Conservation (phyloP, 169 alveolate species). For the Plasmodium yoelii region DNA sequence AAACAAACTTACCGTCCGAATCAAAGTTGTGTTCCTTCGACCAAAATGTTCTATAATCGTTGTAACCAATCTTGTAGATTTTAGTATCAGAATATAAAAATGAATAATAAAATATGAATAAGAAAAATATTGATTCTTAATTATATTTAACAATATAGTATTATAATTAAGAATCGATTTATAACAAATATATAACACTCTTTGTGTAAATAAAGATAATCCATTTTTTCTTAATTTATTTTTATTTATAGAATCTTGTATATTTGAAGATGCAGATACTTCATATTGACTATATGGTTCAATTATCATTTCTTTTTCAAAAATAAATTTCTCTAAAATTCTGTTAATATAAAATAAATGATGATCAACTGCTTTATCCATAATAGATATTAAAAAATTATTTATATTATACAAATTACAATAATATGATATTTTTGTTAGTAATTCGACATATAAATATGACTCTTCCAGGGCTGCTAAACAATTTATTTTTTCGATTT, state of each 20-base stretch:
- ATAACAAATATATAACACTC: conserved; percentile 54
- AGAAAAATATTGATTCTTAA: conserved; percentile 32
- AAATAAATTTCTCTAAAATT: conserved; percentile 55
- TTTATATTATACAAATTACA: conserved; percentile 36
- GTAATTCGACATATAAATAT: conserved; percentile 47
- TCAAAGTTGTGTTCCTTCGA: conserved; percentile 40
- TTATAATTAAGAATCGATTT: conserved; percentile 50
- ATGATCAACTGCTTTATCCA: conserved; percentile 69
- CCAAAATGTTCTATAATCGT: conserved; percentile 66
- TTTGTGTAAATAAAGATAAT: conserved; percentile 48
- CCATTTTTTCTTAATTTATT: conserved; percentile 32
- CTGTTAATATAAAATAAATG: conserved; percentile 58
- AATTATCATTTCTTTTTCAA: conserved; percentile 49
- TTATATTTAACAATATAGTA: conserved; percentile 43
- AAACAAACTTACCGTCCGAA: conserved; percentile 62
- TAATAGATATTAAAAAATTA: conserved; percentile 36
- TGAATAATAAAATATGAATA: conserved; percentile 49
- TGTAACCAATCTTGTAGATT: conserved; percentile 56
- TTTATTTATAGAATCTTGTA: not conserved
- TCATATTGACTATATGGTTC: conserved; percentile 69
- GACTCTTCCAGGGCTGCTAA: conserved; percentile 64
- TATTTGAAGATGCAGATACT: conserved; percentile 36
- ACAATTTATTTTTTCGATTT: conserved; percentile 63
- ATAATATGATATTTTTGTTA: conserved; percentile 57
- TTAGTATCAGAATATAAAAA: conserved; percentile 25